These are phyloP conservation scores for Salicornia ramosissima DNA, from an alignment of 148 eudicot genomes.

Conservation along the genomic window DNA sequence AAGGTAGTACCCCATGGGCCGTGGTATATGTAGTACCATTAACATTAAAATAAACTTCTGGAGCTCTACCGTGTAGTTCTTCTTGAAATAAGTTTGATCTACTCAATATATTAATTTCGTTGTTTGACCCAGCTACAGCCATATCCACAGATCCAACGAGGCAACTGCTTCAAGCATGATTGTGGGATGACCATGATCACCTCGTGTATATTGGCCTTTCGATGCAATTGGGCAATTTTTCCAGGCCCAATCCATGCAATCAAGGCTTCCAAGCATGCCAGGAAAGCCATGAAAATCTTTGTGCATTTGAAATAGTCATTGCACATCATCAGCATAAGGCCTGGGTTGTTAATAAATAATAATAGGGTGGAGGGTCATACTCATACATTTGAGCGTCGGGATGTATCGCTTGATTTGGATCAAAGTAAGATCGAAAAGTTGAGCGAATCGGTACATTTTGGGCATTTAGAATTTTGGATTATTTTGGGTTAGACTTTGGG, in stretches of 20 bases:
- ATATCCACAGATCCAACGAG: constrained; percentile 19
- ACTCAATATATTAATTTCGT: constrained; percentile 7
- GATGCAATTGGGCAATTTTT: constrained; percentile 16
- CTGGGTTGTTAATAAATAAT: no score
- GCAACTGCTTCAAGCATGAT: constrained; percentile 18
- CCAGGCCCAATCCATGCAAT: constrained; percentile 21
- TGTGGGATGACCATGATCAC: background rate
- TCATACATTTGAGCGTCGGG: no score
- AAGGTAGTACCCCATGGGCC: constrained; percentile 19
- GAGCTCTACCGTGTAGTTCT: background rate
- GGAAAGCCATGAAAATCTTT: constrained; percentile 4
- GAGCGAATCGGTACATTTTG: no score
- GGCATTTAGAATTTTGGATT: no score
- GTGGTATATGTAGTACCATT: background rate
- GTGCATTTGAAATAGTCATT: constrained; percentile 1
- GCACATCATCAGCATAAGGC: background rate
- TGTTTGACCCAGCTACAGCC: constrained; percentile 10
- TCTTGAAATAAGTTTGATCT: constrained; percentile 11
- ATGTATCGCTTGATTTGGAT: no score
- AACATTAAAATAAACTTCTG: background rate
- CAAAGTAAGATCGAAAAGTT: no score
- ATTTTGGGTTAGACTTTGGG: no score
- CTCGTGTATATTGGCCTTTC: background rate
- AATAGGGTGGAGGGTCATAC: no score
- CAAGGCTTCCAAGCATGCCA: constrained; percentile 15